Conservation (phyloP, 2,329 filamentous ascomycete species). For the Aotearoamyces nothofagi region DNA sequence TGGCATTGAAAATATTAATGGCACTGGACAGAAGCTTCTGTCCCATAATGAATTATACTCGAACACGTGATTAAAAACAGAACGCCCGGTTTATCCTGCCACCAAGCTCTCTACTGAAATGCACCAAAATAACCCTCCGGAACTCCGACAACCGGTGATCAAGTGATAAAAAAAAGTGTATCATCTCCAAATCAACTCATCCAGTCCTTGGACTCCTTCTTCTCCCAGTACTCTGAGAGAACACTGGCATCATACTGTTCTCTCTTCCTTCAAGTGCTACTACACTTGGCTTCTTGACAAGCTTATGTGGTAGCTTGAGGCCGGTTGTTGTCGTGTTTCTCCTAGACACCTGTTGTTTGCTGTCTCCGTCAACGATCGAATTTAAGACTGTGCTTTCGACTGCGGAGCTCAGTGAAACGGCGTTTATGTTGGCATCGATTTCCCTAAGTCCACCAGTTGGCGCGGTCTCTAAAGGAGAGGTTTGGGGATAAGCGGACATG, state of each 20-base stretch:
- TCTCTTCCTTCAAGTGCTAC: constrained; percentile 28
- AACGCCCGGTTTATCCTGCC: too few species aligned
- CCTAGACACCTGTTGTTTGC: constrained; percentile 3
- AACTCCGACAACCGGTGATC: too few species aligned
- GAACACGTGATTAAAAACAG: too few species aligned
- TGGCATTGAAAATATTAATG: too few species aligned
- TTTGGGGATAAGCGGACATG: too few species aligned
- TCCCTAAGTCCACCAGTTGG: constrained; percentile 30
- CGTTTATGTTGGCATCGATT: constrained; percentile 28
- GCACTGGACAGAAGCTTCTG: too few species aligned
- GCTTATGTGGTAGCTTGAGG: constrained; percentile 27
- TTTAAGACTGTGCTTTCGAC: background rate
- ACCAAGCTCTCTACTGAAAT: too few species aligned
- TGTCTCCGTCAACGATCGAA: background rate
- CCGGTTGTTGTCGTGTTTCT: constrained; percentile 15
- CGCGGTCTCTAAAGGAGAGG: constrained; percentile 8
- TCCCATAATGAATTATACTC: too few species aligned
- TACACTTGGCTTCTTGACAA: constrained; percentile 21
- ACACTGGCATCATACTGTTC: constrained; percentile 18
- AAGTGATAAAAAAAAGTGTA: too few species aligned
- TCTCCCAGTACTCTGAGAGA: constrained; percentile 15
- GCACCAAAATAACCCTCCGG: too few species aligned
- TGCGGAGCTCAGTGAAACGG: constrained; percentile 17
- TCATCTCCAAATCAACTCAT: constrained; percentile 1
- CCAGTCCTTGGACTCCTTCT: constrained; percentile 15